Evolutionary conservation across 257 asterid genomes (phyloP).

Genomic region (Solanum arcanum): DNA sequence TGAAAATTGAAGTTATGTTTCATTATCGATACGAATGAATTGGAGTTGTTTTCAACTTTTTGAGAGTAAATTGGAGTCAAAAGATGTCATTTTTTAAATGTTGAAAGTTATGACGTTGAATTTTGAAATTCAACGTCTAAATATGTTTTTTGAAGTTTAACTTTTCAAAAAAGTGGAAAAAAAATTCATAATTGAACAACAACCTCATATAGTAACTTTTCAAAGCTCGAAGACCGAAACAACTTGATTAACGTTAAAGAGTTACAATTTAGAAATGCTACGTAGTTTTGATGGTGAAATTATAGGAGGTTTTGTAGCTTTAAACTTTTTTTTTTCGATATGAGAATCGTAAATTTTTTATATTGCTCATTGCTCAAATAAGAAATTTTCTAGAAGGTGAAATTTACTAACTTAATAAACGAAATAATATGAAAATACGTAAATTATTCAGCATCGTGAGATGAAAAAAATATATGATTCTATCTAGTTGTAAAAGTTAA

Average conservation of each 20-base stretch:
- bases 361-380: background rate
- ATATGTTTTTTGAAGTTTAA: too few relatives aligned
- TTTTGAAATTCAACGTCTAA: background rate
- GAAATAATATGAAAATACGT: background rate
- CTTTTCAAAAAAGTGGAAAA: background rate
- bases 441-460: background rate
- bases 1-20: background rate
- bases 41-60: background rate
- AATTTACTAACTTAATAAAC: too few relatives aligned
- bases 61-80: background rate
- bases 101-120: background rate
- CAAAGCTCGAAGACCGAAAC: background rate
- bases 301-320: background rate
- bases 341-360: too few relatives aligned
- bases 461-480: background rate
- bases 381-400: accelerated
- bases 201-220: background rate
- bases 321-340: too few relatives aligned
- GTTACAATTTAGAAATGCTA: background rate
- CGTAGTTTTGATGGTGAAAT: background rate
- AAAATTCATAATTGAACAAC: too few relatives aligned
- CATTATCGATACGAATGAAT: background rate
- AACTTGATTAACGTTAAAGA: background rate
- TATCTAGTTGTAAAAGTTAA: background rate
- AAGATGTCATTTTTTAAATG: too few relatives aligned